These are phyloP conservation scores for Carpinus viminea DNA, from an alignment of 306 rosid species.

Conservation along the genomic window DNA sequence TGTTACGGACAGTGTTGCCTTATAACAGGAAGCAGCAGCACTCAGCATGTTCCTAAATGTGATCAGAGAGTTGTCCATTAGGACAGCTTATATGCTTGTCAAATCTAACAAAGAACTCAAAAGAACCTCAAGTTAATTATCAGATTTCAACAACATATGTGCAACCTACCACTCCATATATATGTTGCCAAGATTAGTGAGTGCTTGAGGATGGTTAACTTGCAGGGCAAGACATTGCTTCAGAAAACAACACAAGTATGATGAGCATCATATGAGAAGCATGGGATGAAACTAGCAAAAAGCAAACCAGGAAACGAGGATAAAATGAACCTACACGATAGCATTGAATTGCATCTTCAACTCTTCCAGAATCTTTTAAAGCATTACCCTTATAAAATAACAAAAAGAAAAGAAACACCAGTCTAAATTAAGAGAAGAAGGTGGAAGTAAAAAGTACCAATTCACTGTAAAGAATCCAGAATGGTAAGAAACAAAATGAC, in stretches of 20 bases:
- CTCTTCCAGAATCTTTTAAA: slow-evolving; percentile 86
- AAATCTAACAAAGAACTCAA: neutral
- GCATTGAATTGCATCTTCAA: slow-evolving; percentile 95
- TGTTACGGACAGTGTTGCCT: slow-evolving; percentile 90
- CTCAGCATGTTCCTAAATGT: slow-evolving; percentile 82
- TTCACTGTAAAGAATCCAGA: neutral
- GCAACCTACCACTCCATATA: slow-evolving; percentile 89
- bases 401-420: neutral
- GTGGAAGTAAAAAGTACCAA: slow-evolving; percentile 2
- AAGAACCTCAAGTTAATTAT: neutral
- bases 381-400: slow-evolving; percentile 73
- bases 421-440: neutral
- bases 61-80: slow-evolving; percentile 21
- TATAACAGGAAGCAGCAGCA: slow-evolving; percentile 92
- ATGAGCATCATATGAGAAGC: slow-evolving; percentile 25
- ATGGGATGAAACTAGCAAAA: slow-evolving; percentile 7
- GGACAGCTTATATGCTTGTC: slow-evolving; percentile 4
- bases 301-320: neutral
- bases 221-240: slow-evolving; percentile 95
- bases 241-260: slow-evolving; percentile 29
- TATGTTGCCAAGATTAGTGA: slow-evolving; percentile 94
- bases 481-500: slow-evolving; percentile 26
- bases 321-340: slow-evolving; percentile 63
- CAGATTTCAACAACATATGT: slow-evolving; percentile 4
- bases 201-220: slow-evolving; percentile 96